Percentiles rank a stretch among this genome's conserved stretches.
Conservation (phyloP, 202 grass and related monocot genomes). For the Cymbopogon flexuosus region DNA sequence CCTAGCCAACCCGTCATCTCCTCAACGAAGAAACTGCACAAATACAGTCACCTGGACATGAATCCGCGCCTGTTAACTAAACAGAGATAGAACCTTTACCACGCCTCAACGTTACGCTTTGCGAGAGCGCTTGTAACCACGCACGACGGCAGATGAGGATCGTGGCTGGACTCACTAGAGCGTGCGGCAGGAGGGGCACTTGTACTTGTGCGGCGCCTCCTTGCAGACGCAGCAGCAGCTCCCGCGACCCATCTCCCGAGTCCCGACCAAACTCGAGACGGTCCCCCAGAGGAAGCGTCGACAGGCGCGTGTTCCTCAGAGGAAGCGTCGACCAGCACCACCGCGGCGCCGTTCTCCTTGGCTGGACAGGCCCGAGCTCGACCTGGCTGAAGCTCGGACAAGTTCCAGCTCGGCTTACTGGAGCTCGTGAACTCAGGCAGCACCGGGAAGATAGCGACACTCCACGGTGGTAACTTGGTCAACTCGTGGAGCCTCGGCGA, state of each 20-base stretch:
- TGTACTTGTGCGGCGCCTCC: slow-evolving; percentile 73
- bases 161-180: slow-evolving; percentile 55
- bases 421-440: too few relatives aligned
- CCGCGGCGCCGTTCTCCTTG: background rate
- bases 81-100: background rate
- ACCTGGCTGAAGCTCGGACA: too few relatives aligned
- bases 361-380: too few relatives aligned
- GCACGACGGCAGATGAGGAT: background rate
- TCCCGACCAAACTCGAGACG: background rate
- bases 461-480: too few relatives aligned
- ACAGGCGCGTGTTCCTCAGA: background rate
- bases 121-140: background rate
- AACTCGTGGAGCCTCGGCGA: too few relatives aligned
- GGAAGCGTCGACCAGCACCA: background rate
- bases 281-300: background rate
- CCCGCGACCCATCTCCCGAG: slow-evolving; percentile 36
- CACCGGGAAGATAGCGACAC: too few relatives aligned
- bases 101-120: background rate
- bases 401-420: too few relatives aligned
- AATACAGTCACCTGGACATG: background rate
- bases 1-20: background rate
- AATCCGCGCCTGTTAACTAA: background rate
- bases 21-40: background rate
- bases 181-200: slow-evolving; percentile 61
- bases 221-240: slow-evolving; percentile 59